Base-by-base conservation (phyloP, 305 asterid species). In the Fraxinus latifolia region DNA sequence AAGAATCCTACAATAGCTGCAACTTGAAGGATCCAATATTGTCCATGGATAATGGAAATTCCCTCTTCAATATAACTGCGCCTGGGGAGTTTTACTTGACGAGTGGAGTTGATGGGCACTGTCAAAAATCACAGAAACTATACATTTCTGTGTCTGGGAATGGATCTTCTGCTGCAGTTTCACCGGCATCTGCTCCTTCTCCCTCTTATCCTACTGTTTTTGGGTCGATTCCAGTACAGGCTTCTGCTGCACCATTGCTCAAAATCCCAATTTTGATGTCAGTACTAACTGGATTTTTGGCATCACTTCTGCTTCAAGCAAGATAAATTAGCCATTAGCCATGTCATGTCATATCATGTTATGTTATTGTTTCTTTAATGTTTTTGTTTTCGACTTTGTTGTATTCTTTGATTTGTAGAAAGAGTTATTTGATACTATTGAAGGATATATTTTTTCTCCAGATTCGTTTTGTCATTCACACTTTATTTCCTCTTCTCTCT, bases 21-120 rank as follows among this genome's bases (percentile, higher is more conserved):
- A 86, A 90, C 91, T 74, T 88, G 8, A 90, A 90, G 83, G 90
- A 92, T 88, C 98, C 99, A 67, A 90, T 95, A 83, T 78, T 94
- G 90, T 42, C 31, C 76, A 86, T 94, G 95, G 85, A 91, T 75
- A 83, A 95, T 80, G 99, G 99, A 15, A 94, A 95, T 83, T 94
- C 98, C 2, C 72, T 92, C 1, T 94, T 92, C 92, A 94, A 94
- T 21, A 87, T 95, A 11, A 93, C 95, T 1, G 77, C 5, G 23
- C 76, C 90, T 0, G 97, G 97, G 11, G 85, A 89, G 39, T 92
- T 79, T 5, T 95, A 86, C 92, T 95, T 95, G 91, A 93, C 93
- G 21, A 94, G 99, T 84, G 98, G 93, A 23, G 89, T 37, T 12
- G 84, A 85, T 21, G 97, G 94, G 1, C 95, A 87, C 82, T 95